Evolutionary conservation across 2,329 filamentous ascomycete genomes (phyloP).

Genomic region (Esteya vermicola): DNA sequence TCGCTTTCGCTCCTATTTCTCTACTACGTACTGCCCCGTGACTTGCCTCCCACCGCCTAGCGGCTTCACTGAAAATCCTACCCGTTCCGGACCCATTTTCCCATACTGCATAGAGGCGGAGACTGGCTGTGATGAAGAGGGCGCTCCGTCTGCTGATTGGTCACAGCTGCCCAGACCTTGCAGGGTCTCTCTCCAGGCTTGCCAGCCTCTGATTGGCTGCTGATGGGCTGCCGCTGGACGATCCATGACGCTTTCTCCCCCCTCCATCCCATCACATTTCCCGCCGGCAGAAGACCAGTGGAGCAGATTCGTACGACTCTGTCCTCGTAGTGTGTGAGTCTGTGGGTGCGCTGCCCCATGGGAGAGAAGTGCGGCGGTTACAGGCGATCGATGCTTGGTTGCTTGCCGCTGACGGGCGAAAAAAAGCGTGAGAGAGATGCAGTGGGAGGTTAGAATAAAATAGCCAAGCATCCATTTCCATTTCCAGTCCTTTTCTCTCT

Average conservation of each 20-base stretch:
- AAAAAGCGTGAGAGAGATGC: too few relatives aligned
- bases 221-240: neutral
- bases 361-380: neutral
- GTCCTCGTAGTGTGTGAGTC: too few relatives aligned
- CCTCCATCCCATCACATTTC: too few relatives aligned
- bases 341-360: too few relatives aligned
- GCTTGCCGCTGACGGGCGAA: neutral
- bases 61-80: too few relatives aligned
- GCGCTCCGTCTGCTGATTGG: neutral
- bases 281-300: neutral
- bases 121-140: neutral
- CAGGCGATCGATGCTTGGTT: conserved; percentile 1
- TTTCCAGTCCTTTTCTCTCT: neutral
- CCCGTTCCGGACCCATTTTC: neutral
- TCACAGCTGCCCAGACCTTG: too few relatives aligned
- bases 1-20: neutral
- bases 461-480: neutral
- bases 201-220: neutral
- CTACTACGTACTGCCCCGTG: too few relatives aligned
- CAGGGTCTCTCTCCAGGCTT: neutral
- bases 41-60: too few relatives aligned
- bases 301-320: too few relatives aligned
- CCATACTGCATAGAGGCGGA: neutral
- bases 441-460: neutral
- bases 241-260: too few relatives aligned